Evolutionary conservation across 441 rosid species (phyloP), one percentile per base, ranked within the genome.

Genomic region (Breynia disticha): DNA sequence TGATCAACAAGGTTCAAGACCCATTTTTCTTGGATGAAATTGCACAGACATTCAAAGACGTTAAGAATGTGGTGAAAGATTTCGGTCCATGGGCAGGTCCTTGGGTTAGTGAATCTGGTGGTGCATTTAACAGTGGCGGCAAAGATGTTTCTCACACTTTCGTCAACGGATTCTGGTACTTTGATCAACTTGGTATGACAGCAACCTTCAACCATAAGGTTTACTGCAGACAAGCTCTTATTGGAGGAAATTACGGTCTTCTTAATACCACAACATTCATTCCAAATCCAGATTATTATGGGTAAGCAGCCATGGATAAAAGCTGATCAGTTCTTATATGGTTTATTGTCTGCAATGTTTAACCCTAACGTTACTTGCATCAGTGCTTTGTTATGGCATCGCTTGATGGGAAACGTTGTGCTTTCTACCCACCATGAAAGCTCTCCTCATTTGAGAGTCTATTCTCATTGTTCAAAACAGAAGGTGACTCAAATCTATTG

Each of bases 41-140:
- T 35, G 76, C 80, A 46, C 69, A 75, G 39, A 77, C 83, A 6
- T 79, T 47, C 41, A 68, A 37, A 41, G 83, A 80, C 6, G 21
- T 72, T 4, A 16, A 54, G 0, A 24, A 39, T 0, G 56, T 57
- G 0, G 57, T 77, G 7, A 24, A 62, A 17, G 39, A 53, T 10
- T 66, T 63, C 13, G 84, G 79, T 1, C 80, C 86, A 0, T 77
- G 83, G 85, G 47, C 87, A 0, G 67, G 60, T 7, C 63, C 82
- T 0, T 85, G 95, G 95, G 80, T 85, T 14, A 76, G 86, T 0
- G 95, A 85, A 71, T 17, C 90, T 1, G 87, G 90, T 52, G 85
- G 94, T 46, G 87, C 90, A 51, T 85, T 68, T 46, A 85, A 85
- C 51, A 82, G 85, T 42, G 90, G 95, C 16, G 78, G 91, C 65